Evolutionary conservation across 176 grass and related monocot species (phyloP), one percentile per base, ranked within the genome.

Genomic region (Avena eriantha): DNA sequence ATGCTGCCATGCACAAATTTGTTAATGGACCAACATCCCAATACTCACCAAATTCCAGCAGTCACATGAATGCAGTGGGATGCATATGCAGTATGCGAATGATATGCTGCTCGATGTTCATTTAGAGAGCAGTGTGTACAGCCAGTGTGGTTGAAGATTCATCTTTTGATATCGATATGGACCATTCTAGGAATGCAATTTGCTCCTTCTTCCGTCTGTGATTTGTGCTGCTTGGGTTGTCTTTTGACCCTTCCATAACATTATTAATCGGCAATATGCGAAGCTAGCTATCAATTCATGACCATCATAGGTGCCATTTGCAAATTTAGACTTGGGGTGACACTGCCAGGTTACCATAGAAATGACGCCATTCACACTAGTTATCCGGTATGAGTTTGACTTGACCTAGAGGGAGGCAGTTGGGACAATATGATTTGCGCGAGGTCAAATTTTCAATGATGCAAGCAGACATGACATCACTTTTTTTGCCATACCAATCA

Each of bases 41-140:
- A 29, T 29, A 29, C 29, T 29, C 29, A 29, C 29, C 29, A 29
- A 29, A 29, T 29, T 29, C 29, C 29, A 29, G 29, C 29, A 2
- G 59, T 12, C 4, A 26, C 64, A 90, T 90, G 50, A 90, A 77
- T 90, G 88, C 88, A 16, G 51, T 26, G 17, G 63, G 58, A 69
- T 39, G 79, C 33, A 83, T 73, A 17, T 46, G 66, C 68, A 57
- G 68, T 45, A 43, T 6, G 21, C 34, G 41, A 31, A 45, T 53
- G 24, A 29, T 29, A 26, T 19, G n/a, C 6, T 64, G 23, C 29
- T 29, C 60, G 11, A 64, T 83, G 50, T 58, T 71, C 49, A 41
- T 35, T 72, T 83, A 18, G 65, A 83, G 35, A 36, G 65, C 31
- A 41, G 51, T 23, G 57, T 82, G 29, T 68, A 47, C n/a, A 16